phyloP scores from a whole-genome alignment of 192 early-diverging fungal species.

The Umbelopsis ramanniana region DNA sequence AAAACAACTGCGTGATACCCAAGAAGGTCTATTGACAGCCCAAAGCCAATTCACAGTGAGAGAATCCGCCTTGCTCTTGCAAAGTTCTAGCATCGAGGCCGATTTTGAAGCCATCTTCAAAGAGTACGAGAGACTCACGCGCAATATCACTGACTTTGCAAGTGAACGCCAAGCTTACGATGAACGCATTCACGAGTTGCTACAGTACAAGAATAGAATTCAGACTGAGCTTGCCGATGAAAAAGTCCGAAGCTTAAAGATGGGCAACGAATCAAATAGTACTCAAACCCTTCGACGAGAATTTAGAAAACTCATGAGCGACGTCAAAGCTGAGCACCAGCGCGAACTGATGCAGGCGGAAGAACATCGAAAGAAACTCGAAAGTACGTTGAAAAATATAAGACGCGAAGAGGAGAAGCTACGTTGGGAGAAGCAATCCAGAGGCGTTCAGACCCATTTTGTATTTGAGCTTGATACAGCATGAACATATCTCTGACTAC shows the following conservation, averaged over 20 bases:
- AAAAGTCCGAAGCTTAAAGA: constrained; percentile 33
- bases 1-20: constrained; percentile 18
- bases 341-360: constrained; percentile 44
- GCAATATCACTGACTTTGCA: constrained; percentile 47
- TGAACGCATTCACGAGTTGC: constrained; percentile 28
- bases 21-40: constrained; percentile 17
- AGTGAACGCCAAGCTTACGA: constrained; percentile 43
- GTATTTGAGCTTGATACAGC: not conserved
- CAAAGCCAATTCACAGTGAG: constrained; percentile 28
- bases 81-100: constrained; percentile 34
- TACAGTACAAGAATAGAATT: constrained; percentile 22
- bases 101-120: constrained; percentile 41
- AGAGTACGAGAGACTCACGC: constrained; percentile 49
- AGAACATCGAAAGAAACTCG: constrained; percentile 44
- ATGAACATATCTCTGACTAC: not conserved
- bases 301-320: constrained; percentile 54
- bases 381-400: constrained; percentile 39
- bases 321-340: constrained; percentile 49
- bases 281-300: constrained; percentile 54
- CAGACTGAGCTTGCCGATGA: constrained; percentile 43
- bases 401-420: constrained; percentile 39
- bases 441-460: constrained; percentile 34
- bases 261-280: constrained; percentile 22
- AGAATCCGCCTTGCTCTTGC: constrained; percentile 36
- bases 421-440: constrained; percentile 36